Conservation (phyloP, 1,139 yeast species). For the Meyerozyma carpophila region DNA sequence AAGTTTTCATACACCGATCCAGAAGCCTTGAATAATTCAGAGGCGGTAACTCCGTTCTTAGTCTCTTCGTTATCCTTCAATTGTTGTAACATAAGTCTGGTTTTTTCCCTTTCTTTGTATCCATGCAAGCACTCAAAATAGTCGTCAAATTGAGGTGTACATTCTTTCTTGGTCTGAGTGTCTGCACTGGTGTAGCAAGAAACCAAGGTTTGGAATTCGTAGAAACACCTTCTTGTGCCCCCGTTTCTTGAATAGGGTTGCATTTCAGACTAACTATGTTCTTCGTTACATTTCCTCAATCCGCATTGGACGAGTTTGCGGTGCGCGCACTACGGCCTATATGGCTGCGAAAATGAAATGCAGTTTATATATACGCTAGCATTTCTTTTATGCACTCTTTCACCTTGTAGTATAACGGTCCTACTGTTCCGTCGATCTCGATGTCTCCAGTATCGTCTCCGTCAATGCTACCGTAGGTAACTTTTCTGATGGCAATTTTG, state of each 20-base stretch:
- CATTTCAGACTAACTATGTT: constrained; percentile 17
- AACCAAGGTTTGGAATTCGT: constrained; percentile 43
- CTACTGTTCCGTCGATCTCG: constrained; percentile 75
- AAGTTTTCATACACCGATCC: constrained; percentile 43
- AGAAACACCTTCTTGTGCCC: constrained; percentile 47
- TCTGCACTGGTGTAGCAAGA: constrained; percentile 47
- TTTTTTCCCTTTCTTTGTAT: constrained; percentile 42
- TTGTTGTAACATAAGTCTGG: constrained; percentile 42
- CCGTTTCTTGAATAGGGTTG: constrained; percentile 48
- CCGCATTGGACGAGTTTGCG: neutral
- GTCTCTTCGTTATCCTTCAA: constrained; percentile 39
- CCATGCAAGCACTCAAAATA: constrained; percentile 48
- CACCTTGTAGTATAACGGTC: constrained; percentile 73
- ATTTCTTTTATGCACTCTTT: constrained; percentile 70
- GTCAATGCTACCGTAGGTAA: constrained; percentile 39
- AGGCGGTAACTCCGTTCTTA: constrained; percentile 38
- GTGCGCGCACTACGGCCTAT: neutral
- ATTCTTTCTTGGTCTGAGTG: constrained; percentile 36
- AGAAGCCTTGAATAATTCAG: constrained; percentile 40
- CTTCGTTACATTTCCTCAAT: neutral
- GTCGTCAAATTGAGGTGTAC: constrained; percentile 43
- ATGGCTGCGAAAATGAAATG: neutral
- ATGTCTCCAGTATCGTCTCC: constrained; percentile 69
- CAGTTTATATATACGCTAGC: constrained; percentile 62
- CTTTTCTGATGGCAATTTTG: constrained; percentile 67